These are phyloP conservation scores for Colletotrichum abscissum DNA, from an alignment of 2,329 filamentous ascomycete genomes.

Conservation along the genomic window DNA sequence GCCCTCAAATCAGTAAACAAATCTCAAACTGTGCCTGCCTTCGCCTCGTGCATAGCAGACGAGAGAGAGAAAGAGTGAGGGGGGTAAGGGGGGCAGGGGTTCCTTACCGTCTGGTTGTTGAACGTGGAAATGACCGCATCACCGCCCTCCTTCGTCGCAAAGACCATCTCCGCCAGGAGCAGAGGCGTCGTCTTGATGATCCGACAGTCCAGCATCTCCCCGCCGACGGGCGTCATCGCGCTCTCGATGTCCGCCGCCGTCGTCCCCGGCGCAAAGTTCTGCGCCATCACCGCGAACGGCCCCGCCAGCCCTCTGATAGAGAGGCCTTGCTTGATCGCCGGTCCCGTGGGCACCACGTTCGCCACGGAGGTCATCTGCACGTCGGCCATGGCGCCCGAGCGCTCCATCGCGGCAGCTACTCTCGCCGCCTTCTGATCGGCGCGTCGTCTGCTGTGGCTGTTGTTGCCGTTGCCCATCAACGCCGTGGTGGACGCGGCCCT, in stretches of 20 bases:
- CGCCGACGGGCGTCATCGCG: conserved; percentile 81
- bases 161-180: conserved; percentile 82
- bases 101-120: conserved; percentile 77
- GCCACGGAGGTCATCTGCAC: conserved; percentile 41
- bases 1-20: background rate
- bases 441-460: conserved; percentile 23
- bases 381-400: conserved; percentile 46
- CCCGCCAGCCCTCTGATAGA: conserved; percentile 80
- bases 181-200: conserved; percentile 76
- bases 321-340: conserved; percentile 60
- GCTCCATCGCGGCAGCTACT: conserved; percentile 58
- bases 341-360: conserved; percentile 40
- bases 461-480: background rate
- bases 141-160: conserved; percentile 77
- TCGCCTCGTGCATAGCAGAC: background rate
- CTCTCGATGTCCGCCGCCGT: conserved; percentile 86
- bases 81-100: too few species aligned
- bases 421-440: conserved; percentile 50
- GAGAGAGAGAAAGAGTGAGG: too few species aligned
- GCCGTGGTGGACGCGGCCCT: conserved; percentile 39
- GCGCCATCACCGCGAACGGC: conserved; percentile 78
- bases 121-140: conserved; percentile 81
- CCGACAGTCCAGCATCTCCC: conserved; percentile 74
- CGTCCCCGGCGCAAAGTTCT: conserved; percentile 86
- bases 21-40: background rate